phyloP scores from a whole-genome alignment of 768 basidiomycete species.

The Suillus alpinus region DNA sequence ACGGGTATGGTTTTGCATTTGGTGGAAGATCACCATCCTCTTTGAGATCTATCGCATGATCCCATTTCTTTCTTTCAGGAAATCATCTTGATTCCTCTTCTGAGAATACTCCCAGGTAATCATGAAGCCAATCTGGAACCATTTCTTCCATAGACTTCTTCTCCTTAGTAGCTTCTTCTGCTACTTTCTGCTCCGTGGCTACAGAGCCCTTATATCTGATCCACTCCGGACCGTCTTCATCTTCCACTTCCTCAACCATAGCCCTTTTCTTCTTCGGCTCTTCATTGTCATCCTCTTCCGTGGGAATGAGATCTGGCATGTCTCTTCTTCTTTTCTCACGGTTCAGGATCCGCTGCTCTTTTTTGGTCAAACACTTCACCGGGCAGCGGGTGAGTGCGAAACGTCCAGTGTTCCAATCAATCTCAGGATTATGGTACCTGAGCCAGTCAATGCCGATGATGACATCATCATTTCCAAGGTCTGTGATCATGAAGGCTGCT shows the following conservation, averaged over 20 bases:
- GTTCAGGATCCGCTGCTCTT: neutral
- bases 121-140: neutral
- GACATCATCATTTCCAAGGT: neutral
- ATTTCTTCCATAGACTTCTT: neutral
- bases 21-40: neutral
- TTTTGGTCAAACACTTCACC: neutral
- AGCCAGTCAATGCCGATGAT: neutral
- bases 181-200: neutral
- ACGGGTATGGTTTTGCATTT: neutral
- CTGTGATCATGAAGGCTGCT: neutral
- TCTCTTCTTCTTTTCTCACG: neutral
- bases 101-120: neutral
- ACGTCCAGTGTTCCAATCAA: neutral
- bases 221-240: neutral
- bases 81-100: constrained; percentile 1
- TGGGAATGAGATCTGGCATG: neutral
- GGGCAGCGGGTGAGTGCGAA: neutral
- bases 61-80: constrained; percentile 5
- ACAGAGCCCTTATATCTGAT: neutral
- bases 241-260: neutral
- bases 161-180: neutral
- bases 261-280: accelerated
- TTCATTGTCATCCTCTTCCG: neutral
- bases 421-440: neutral
- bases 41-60: constrained; percentile 9